Evolutionary conservation across 208 protist genomes (phyloP).

Genomic region (Trypanosoma caninum): DNA sequence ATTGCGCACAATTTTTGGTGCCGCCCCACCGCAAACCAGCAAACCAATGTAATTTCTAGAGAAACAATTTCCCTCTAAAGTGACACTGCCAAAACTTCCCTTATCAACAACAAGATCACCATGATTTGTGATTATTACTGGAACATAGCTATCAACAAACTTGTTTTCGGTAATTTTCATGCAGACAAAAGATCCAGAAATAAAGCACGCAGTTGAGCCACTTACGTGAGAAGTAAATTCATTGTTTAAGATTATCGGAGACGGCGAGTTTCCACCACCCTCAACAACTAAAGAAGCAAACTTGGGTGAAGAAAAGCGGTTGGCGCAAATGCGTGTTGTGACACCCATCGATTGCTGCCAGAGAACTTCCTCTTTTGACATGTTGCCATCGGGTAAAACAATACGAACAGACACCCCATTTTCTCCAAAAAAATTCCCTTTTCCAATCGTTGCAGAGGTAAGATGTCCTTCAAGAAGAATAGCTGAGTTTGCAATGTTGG

Average conservation of each 20-base stretch:
- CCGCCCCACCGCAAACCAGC: conserved; percentile 57
- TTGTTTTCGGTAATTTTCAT: conserved; percentile 46
- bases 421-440: conserved; percentile 64
- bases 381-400: conserved; percentile 1
- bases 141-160: conserved; percentile 54
- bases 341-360: conserved; percentile 20
- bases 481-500: conserved; percentile 41
- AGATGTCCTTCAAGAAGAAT: conserved; percentile 70
- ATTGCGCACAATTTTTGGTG: conserved; percentile 53
- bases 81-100: background rate
- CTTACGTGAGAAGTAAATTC: conserved; percentile 45
- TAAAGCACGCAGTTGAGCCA: conserved; percentile 43
- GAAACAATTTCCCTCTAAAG: conserved; percentile 60
- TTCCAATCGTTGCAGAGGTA: conserved; percentile 52
- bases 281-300: conserved; percentile 39
- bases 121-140: conserved; percentile 40
- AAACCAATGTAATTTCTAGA: conserved; percentile 70
- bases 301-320: conserved; percentile 45
- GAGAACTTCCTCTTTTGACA: conserved; percentile 8
- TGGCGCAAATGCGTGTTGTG: conserved; percentile 58
- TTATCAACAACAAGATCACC: background rate
- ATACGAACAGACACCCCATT: conserved; percentile 46
- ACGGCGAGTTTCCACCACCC: conserved; percentile 15
- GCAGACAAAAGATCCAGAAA: conserved; percentile 24
- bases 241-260: conserved; percentile 50